Base-by-base conservation (phyloP, 2,329 filamentous ascomycete species). In the Aureobasidium leucospermi region DNA sequence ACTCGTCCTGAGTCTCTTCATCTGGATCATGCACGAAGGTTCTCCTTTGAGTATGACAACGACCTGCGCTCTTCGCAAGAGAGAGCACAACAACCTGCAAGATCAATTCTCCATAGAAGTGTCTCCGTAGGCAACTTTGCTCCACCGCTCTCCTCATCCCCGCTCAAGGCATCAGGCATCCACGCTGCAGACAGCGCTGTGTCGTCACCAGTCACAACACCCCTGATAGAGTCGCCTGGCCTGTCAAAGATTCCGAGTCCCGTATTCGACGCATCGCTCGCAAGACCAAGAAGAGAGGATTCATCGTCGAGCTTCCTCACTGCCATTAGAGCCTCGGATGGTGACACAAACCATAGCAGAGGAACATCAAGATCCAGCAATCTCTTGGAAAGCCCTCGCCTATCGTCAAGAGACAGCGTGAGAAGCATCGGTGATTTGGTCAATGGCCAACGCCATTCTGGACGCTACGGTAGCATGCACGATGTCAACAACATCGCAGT, bases 41-140 rank as follows among this genome's bases (percentile, higher is more conserved):
- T 77, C 63, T 78, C 75, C 0, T 77, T 78, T 55, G 74, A 75
- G 42, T 68, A 71, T 15, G 75, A 74, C 42, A 74, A 77, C 49
- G 75, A 78, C 60, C 5, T 6, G 8, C n/a, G n/a, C 28, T n/a
- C 11, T 13, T 6, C 4, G 1, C 52, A 57, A 31, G 19, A 10
- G 9, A 42, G 38, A 13, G 3, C 19, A 6, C 55, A 31, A 8
- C 19, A 31, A n/a, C 11, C 52, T n/a, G 16, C 29, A 3, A 45
- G n/a, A 13, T 23, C 41, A 10, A 11, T 32, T 11, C 38, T 57
- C 10, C 52, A 58, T 15, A 48, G 43, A 32, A 48, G 55, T 16
- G 34, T 41, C 1, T 39, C 55, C 10, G 52, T 29, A 9, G 31
- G 10, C 16, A 16, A 57, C 1, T 28, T 45, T 32, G 43, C 43